Conservation (phyloP, 306 rosid genomes). For the Prunus armeniaca region DNA sequence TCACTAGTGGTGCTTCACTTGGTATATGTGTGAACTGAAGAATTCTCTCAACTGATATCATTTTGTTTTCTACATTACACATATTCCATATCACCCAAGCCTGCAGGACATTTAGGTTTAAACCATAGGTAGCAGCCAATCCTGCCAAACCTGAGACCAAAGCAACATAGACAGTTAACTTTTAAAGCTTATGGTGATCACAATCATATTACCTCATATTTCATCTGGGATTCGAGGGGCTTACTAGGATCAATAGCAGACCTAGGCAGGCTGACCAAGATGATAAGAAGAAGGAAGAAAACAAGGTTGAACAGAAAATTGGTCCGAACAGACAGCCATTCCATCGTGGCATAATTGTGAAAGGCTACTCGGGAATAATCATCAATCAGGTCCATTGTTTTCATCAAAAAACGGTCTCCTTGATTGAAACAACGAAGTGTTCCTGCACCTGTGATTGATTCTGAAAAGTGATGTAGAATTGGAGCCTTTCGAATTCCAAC, state of each 20-base stretch:
- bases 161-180: background rate
- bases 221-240: background rate
- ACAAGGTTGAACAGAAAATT: slow-evolving; percentile 20
- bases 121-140: slow-evolving; percentile 30
- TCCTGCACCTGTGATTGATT: slow-evolving; percentile 22
- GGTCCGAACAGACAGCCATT: slow-evolving; percentile 28
- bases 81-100: slow-evolving; percentile 32
- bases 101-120: slow-evolving; percentile 30
- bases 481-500: slow-evolving; percentile 32
- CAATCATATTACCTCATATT: background rate
- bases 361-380: slow-evolving; percentile 25
- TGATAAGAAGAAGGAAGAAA: slow-evolving; percentile 13
- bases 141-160: slow-evolving; percentile 25
- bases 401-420: slow-evolving; percentile 15
- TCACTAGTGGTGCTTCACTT: slow-evolving; percentile 31
- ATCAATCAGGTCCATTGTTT: slow-evolving; percentile 19
- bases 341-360: slow-evolving; percentile 20
- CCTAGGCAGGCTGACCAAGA: slow-evolving; percentile 24
- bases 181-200: background rate
- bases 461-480: slow-evolving; percentile 32
- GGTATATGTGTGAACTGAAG: slow-evolving; percentile 20
- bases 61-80: slow-evolving; percentile 29
- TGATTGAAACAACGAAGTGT: slow-evolving; percentile 28
- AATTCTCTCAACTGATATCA: slow-evolving; percentile 33
- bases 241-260: slow-evolving; percentile 26